Percentiles rank a stretch among this genome's conserved stretches.
These are phyloP conservation scores for Pythium pyrilobum DNA, from an alignment of 352 stramenopile genomes.

Conservation along the genomic window DNA sequence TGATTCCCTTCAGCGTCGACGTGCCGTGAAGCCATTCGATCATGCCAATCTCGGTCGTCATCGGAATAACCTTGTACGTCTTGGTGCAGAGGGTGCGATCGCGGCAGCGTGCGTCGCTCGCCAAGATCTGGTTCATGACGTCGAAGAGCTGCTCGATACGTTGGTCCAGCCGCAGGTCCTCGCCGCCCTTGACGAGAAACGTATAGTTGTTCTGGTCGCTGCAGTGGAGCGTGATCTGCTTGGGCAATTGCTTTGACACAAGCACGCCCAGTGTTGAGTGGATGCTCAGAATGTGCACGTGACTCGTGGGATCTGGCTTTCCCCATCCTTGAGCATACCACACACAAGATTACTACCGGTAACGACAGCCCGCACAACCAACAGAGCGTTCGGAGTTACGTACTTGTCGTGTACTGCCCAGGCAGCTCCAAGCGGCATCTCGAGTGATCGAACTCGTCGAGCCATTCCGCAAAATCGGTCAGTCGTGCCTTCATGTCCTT, in stretches of 20 bases:
- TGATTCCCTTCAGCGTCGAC: constrained; percentile 69
- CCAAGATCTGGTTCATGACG: constrained; percentile 89
- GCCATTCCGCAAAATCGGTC: constrained; percentile 80
- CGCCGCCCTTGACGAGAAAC: constrained; percentile 88
- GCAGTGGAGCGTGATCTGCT: constrained; percentile 74
- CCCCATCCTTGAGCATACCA: constrained; percentile 74
- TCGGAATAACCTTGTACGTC: constrained; percentile 87
- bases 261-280: constrained; percentile 72
- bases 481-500: constrained; percentile 82
- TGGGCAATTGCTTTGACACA: constrained; percentile 80
- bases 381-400: constrained; percentile 9
- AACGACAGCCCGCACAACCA: too few species aligned
- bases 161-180: constrained; percentile 89
- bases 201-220: constrained; percentile 81
- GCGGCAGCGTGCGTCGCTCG: constrained; percentile 51
- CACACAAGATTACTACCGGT: not conserved
- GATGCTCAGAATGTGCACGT: constrained; percentile 72
- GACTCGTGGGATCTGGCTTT: constrained; percentile 56
- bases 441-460: constrained; percentile 78
- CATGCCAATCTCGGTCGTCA: constrained; percentile 81
- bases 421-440: constrained; percentile 64
- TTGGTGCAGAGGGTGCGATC: constrained; percentile 54
- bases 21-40: constrained; percentile 82
- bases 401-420: constrained; percentile 73
- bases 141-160: constrained; percentile 91